Percentiles rank a stretch among this genome's conserved stretches.
Evolutionary conservation across 495 filamentous ascomycete species (phyloP).

Genomic region (Aspergillus conjunctus): DNA sequence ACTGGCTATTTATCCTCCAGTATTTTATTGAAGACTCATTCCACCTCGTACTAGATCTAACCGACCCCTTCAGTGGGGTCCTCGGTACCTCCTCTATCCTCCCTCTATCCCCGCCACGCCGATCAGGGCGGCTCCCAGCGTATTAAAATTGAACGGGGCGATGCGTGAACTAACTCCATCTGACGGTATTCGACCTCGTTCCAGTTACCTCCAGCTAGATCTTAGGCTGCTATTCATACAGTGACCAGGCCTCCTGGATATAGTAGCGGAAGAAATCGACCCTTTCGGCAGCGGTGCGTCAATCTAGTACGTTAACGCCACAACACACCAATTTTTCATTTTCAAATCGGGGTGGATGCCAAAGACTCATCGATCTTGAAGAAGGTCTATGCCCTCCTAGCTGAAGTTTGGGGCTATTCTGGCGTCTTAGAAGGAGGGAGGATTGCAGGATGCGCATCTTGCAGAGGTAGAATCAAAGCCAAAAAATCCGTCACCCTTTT

Average conservation of each 20-base stretch:
- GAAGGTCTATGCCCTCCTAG: not conserved
- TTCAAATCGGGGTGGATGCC: slow-evolving; percentile 35
- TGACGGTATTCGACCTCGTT: slow-evolving; percentile 78
- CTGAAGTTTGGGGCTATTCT: not conserved
- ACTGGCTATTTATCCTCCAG: no score
- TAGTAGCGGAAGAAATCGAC: slow-evolving; percentile 85
- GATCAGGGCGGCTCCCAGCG: slow-evolving; percentile 76
- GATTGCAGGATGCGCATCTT: slow-evolving; percentile 1
- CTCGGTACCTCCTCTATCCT: no score
- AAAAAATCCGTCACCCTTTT: no score
- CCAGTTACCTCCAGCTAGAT: slow-evolving; percentile 59
- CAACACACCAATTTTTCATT: slow-evolving; percentile 38
- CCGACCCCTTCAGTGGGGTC: no score
- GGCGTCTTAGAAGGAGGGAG: no score
- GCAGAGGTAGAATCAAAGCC: not conserved
- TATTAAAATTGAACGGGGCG: slow-evolving; percentile 89
- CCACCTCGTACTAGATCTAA: no score
- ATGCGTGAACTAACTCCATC: slow-evolving; percentile 86
- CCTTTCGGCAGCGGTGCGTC: slow-evolving; percentile 87
- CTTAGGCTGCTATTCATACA: slow-evolving; percentile 73
- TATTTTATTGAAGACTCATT: no score
- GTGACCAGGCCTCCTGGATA: slow-evolving; percentile 70
- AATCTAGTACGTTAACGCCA: no score
- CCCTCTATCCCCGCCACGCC: slow-evolving; percentile 72
- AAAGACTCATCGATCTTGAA: slow-evolving; percentile 13